Evolutionary conservation across 257 asterid species (phyloP).

Genomic region (Scutellaria minor): DNA sequence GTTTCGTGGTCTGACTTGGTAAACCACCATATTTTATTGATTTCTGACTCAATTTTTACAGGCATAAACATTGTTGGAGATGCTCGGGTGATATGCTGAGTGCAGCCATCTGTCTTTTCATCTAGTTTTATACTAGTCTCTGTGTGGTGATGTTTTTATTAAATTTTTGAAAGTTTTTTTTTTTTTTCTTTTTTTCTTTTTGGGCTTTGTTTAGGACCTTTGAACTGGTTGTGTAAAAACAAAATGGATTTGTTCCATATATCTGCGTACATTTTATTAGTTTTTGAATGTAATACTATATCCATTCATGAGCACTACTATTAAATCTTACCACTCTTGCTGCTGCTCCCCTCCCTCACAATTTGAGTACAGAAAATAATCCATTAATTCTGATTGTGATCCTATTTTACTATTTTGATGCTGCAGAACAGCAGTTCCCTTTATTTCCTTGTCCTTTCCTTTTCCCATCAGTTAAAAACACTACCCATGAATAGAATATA

Average conservation of each 20-base stretch:
- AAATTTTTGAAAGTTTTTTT: slow-evolving; percentile 32
- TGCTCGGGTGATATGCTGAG: slow-evolving; percentile 50
- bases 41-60: slow-evolving; percentile 41
- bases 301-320: slow-evolving; percentile 6
- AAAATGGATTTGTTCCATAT: slow-evolving; percentile 39
- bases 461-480: too few relatives aligned
- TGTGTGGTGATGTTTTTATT: slow-evolving; percentile 44
- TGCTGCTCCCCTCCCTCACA: neutral
- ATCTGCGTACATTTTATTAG: slow-evolving; percentile 33
- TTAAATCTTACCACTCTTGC: slow-evolving; percentile 7
- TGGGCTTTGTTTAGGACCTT: slow-evolving; percentile 43
- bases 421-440: neutral
- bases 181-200: neutral
- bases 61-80: slow-evolving; percentile 53
- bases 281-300: slow-evolving; percentile 40
- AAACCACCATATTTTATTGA: neutral
- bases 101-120: slow-evolving; percentile 57
- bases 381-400: too few relatives aligned
- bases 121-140: slow-evolving; percentile 44
- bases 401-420: too few relatives aligned
- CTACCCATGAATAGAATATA: too few relatives aligned
- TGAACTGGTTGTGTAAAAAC: slow-evolving; percentile 47
- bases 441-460: too few relatives aligned
- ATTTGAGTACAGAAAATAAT: too few relatives aligned
- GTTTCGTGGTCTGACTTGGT: neutral